Conservation (phyloP, 192 early-diverging fungal species). For the Backusella tuberculispora region DNA sequence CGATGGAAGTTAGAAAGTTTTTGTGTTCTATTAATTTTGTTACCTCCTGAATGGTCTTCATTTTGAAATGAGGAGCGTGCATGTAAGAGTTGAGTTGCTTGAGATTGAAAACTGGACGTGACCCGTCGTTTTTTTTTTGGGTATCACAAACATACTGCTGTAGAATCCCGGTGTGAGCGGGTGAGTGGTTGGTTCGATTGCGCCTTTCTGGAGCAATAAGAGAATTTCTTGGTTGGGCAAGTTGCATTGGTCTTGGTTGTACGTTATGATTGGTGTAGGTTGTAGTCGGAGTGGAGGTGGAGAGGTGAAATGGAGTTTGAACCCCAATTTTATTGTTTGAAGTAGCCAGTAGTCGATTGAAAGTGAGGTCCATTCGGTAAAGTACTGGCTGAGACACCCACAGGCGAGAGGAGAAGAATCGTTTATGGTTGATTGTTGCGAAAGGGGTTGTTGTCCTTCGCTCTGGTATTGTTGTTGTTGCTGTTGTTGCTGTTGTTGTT, state of each 20-base stretch:
- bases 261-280: slow-evolving; percentile 12
- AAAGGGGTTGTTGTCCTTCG: neutral
- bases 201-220: neutral
- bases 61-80: neutral
- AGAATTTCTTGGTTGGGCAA: neutral
- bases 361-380: neutral
- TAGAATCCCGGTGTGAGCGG: neutral
- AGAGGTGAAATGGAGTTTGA: neutral
- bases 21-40: neutral
- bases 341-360: neutral
- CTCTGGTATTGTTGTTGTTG: neutral
- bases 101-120: too few species aligned
- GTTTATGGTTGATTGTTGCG: neutral
- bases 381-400: neutral
- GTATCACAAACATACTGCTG: too few species aligned
- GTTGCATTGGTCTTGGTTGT: neutral
- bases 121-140: too few species aligned
- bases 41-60: neutral
- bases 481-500: neutral
- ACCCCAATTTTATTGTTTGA: neutral
- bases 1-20: slow-evolving; percentile 6
- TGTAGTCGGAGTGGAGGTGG: neutral
- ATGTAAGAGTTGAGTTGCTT: neutral
- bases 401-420: neutral
- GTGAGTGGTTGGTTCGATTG: neutral